Evolutionary conservation across 768 basidiomycete species (phyloP).

Genomic region (Leucocoprinus birnbaumii): DNA sequence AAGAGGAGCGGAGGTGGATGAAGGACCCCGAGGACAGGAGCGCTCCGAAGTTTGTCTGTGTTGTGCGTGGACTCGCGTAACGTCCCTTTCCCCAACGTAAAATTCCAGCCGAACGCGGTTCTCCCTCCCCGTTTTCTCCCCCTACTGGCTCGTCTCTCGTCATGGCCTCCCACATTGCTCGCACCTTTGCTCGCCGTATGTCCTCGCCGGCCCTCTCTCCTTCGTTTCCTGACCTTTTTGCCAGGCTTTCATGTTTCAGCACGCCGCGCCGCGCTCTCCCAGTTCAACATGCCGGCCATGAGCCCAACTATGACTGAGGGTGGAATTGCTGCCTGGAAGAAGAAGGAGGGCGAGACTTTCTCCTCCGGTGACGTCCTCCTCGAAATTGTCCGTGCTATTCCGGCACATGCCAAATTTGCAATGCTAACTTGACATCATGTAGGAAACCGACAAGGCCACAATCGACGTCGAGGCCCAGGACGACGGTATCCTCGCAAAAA

Average conservation of each 20-base stretch:
- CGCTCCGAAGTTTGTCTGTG: constrained; percentile 22
- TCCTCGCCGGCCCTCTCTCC: constrained; percentile 6
- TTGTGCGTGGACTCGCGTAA: constrained; percentile 30
- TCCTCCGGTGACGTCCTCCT: constrained; percentile 89
- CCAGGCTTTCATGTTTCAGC: constrained; percentile 84
- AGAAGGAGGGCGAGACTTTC: constrained; percentile 92
- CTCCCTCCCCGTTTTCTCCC: constrained; percentile 16
- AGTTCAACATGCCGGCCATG: constrained; percentile 98
- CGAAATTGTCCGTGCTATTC: constrained; percentile 71
- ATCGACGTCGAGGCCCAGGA: constrained; percentile 99
- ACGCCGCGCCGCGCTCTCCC: constrained; percentile 73
- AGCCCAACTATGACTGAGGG: constrained; percentile 99
- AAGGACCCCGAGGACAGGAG: not conserved
- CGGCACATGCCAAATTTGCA: not conserved
- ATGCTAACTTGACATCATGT: constrained; percentile 15
- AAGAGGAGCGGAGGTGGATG: constrained; percentile 34
- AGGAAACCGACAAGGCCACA: constrained; percentile 99
- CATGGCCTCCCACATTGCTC: constrained; percentile 67
- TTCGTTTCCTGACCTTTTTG: not conserved
- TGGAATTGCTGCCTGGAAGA: constrained; percentile 97
- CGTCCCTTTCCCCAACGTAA: constrained; percentile 23
- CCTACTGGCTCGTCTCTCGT: constrained; percentile 17
- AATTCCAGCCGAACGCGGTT: constrained; percentile 17
- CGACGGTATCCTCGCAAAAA: constrained; percentile 95
- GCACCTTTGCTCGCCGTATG: constrained; percentile 65